A percentile compares a stretch with the other conserved stretches of the same genome.
Evolutionary conservation across 371 early-diverging fungal genomes (phyloP).

Genomic region (Mucor velutinosus): DNA sequence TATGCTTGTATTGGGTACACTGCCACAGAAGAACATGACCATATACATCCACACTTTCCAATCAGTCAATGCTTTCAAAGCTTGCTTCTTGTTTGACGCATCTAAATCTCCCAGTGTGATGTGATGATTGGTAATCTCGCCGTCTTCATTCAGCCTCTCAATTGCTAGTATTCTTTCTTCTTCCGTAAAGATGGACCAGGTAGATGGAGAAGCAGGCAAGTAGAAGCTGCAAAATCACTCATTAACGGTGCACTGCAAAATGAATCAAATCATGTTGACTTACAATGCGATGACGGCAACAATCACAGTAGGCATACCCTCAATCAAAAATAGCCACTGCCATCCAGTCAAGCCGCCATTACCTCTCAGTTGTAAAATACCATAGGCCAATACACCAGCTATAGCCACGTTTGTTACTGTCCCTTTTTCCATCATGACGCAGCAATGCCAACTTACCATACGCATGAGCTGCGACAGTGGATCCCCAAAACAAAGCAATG

Average conservation of each 20-base stretch:
- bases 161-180: slow-evolving; percentile 39
- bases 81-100: slow-evolving; percentile 42
- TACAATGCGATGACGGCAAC: slow-evolving; percentile 42
- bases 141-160: slow-evolving; percentile 23
- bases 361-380: slow-evolving; percentile 43
- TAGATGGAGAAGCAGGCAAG: slow-evolving; percentile 42
- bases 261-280: background rate
- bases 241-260: background rate
- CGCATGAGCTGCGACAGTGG: slow-evolving; percentile 50
- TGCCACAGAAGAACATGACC: slow-evolving; percentile 55
- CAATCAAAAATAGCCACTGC: slow-evolving; percentile 56
- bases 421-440: background rate
- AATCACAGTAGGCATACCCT: slow-evolving; percentile 52
- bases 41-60: slow-evolving; percentile 57
- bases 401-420: background rate
- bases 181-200: slow-evolving; percentile 33
- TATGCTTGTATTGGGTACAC: slow-evolving; percentile 51
- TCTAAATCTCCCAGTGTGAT: slow-evolving; percentile 38
- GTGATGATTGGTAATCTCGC: slow-evolving; percentile 16
- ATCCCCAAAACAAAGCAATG: slow-evolving; percentile 53
- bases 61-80: slow-evolving; percentile 37
- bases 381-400: slow-evolving; percentile 55
- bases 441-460: slow-evolving; percentile 30
- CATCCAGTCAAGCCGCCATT: slow-evolving; percentile 42
- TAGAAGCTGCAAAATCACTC: slow-evolving; percentile 30